Percentiles rank a stretch among this genome's conserved stretches.
Evolutionary conservation across 2,329 filamentous ascomycete species (phyloP).

Genomic region (Zasmidium citrigriseum): DNA sequence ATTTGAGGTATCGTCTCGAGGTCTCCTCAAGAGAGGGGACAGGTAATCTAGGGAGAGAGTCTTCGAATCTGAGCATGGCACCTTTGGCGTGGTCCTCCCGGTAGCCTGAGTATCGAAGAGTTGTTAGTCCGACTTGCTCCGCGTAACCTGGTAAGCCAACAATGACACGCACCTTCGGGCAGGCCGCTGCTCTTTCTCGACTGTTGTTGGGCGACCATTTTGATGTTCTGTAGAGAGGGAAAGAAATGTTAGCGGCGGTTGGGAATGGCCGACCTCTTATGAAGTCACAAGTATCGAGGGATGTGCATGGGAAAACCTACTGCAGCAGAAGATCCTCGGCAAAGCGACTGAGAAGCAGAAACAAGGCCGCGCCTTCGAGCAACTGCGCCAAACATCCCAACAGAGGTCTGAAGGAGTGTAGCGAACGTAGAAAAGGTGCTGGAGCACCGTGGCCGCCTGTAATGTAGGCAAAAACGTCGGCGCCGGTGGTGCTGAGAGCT

Average conservation of each 20-base stretch:
- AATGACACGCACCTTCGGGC: conserved; percentile 44
- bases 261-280: not conserved
- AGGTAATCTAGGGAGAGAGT: conserved; percentile 77
- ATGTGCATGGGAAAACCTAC: conserved; percentile 21
- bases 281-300: conserved; percentile 3
- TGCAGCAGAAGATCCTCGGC: conserved; percentile 26
- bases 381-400: conserved; percentile 30
- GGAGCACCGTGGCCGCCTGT: conserved; percentile 1
- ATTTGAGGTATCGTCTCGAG: conserved; percentile 76
- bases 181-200: conserved; percentile 47
- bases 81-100: conserved; percentile 78
- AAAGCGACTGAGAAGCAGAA: conserved; percentile 22
- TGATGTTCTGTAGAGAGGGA: conserved; percentile 15
- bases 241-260: conserved; percentile 9
- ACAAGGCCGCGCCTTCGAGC: conserved; percentile 24
- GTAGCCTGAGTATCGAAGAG: conserved; percentile 60
- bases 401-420: conserved; percentile 5
- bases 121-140: conserved; percentile 1
- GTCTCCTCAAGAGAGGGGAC: conserved; percentile 84
- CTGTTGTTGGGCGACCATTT: conserved; percentile 36
- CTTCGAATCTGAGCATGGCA: conserved; percentile 80
- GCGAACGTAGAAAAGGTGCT: conserved; percentile 5
- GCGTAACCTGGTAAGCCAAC: not conserved
- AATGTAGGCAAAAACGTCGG: conserved; percentile 10
- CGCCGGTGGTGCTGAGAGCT: conserved; percentile 9